These are phyloP conservation scores for Cercospora citrullina DNA, from an alignment of 2,329 filamentous ascomycete species.

Conservation along the genomic window DNA sequence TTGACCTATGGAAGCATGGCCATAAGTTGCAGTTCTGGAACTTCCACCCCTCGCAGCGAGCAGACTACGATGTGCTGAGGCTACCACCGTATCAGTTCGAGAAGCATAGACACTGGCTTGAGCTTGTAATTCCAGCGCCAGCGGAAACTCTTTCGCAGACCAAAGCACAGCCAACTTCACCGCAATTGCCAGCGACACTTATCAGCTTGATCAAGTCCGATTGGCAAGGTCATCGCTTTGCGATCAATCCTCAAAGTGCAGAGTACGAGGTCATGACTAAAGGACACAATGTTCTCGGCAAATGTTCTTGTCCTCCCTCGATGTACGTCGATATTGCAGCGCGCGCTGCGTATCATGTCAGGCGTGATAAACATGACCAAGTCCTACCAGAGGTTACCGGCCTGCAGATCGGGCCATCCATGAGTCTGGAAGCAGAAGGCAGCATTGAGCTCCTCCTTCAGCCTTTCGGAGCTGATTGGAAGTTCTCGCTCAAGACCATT, in stretches of 20 bases:
- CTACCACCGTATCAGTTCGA: constrained; percentile 15
- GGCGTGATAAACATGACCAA: background rate
- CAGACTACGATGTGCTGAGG: background rate
- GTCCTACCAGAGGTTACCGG: background rate
- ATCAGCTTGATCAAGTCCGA: constrained; percentile 5
- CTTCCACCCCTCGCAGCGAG: constrained; percentile 2
- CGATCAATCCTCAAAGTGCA: background rate
- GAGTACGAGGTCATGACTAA: background rate
- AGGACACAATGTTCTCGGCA: constrained; percentile 5
- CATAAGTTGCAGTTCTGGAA: constrained; percentile 8
- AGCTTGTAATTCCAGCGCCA: background rate
- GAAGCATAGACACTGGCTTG: constrained; percentile 16
- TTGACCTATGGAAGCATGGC: constrained; percentile 6
- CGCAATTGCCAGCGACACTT: background rate
- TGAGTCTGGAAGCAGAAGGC: background rate
- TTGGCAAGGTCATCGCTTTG: constrained; percentile 5
- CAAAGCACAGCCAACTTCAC: background rate
- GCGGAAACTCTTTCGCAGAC: background rate
- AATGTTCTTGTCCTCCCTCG: background rate
- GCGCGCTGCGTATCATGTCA: background rate
- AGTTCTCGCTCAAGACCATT: background rate
- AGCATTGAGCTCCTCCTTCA: constrained; percentile 3
- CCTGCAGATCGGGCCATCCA: background rate
- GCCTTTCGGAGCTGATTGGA: background rate
- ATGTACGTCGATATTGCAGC: constrained; percentile 3